Evolutionary conservation across 176 grass and related monocot species (phyloP).

Genomic region (Musa schizocarpa): DNA sequence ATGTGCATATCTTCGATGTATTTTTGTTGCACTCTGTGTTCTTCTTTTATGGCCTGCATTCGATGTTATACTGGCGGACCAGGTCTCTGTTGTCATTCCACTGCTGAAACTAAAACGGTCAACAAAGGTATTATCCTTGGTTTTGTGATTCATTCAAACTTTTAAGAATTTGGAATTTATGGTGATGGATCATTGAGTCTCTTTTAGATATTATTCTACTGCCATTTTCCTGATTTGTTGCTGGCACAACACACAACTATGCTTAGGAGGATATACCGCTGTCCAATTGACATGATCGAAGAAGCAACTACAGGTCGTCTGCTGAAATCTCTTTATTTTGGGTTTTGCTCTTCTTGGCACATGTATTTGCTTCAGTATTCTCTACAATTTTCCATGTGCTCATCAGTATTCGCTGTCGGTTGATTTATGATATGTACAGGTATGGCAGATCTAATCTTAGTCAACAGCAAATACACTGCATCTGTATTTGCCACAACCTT

Average conservation of each 20-base stretch:
- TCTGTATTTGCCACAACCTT: constrained; percentile 79
- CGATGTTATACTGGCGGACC: constrained; percentile 72
- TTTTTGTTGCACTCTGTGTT: constrained; percentile 79
- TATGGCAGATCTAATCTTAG: constrained; percentile 91
- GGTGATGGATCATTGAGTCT: background rate
- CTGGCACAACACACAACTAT: constrained; percentile 81
- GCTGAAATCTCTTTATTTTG: background rate
- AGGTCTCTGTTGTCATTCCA: constrained; percentile 66
- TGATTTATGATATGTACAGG: constrained; percentile 31
- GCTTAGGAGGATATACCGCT: constrained; percentile 70
- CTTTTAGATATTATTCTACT: constrained; percentile 75
- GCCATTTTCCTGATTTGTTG: constrained; percentile 92
- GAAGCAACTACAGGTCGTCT: constrained; percentile 74
- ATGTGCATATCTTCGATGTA: constrained; percentile 83
- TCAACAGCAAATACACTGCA: constrained; percentile 90
- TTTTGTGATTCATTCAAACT: constrained; percentile 12
- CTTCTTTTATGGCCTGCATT: constrained; percentile 69
- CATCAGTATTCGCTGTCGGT: background rate
- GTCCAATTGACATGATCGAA: constrained; percentile 79
- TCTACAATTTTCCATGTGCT: background rate
- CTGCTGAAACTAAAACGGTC: constrained; percentile 52
- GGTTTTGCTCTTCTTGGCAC: background rate
- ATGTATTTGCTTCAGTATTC: background rate
- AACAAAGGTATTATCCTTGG: constrained; percentile 49
- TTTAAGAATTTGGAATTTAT: constrained; percentile 11